These are phyloP conservation scores for Auriscalpium microsporum DNA, from an alignment of 768 basidiomycete genomes.

Conservation along the genomic window DNA sequence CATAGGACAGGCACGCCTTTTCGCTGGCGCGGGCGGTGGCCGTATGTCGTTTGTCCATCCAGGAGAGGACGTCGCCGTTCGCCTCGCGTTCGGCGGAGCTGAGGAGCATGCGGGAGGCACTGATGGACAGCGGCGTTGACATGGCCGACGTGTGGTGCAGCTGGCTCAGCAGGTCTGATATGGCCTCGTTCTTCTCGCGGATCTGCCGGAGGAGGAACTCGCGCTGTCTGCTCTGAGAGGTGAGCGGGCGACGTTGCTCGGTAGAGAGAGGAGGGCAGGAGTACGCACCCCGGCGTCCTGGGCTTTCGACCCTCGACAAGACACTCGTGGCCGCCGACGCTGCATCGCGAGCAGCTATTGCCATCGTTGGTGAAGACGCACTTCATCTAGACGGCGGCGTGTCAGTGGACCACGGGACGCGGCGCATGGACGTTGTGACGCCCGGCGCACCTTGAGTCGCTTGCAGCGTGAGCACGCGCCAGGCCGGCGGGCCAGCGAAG, in stretches of 20 bases:
- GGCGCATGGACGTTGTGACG: neutral
- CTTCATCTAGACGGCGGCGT: constrained; percentile 1
- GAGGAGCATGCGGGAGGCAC: constrained; percentile 18
- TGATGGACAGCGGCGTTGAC: constrained; percentile 23
- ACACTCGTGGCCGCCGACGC: constrained; percentile 22
- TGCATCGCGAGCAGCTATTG: constrained; percentile 10
- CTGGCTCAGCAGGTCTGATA: constrained; percentile 19
- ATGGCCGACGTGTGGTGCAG: constrained; percentile 20
- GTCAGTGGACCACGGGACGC: neutral
- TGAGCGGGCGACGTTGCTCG: neutral
- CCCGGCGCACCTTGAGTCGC: constrained; percentile 17
- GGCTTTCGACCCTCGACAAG: constrained; percentile 26
- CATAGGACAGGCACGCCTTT: constrained; percentile 19
- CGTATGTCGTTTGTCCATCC: constrained; percentile 22
- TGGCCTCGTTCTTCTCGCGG: constrained; percentile 23
- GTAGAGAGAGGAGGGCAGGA: no score
- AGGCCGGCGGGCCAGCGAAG: constrained; percentile 5
- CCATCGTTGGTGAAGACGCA: constrained; percentile 10
- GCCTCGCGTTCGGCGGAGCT: constrained; percentile 17
- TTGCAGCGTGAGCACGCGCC: constrained; percentile 22
- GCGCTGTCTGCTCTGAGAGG: constrained; percentile 16
- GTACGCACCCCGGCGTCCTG: constrained; percentile 24
- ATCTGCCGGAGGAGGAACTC: constrained; percentile 24
- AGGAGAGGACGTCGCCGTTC: constrained; percentile 23
- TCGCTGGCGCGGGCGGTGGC: constrained; percentile 10